Percentiles rank a stretch among this genome's conserved stretches.
Evolutionary conservation across 2,329 filamentous ascomycete genomes (phyloP).

Genomic region (Apiospora malaysiana): DNA sequence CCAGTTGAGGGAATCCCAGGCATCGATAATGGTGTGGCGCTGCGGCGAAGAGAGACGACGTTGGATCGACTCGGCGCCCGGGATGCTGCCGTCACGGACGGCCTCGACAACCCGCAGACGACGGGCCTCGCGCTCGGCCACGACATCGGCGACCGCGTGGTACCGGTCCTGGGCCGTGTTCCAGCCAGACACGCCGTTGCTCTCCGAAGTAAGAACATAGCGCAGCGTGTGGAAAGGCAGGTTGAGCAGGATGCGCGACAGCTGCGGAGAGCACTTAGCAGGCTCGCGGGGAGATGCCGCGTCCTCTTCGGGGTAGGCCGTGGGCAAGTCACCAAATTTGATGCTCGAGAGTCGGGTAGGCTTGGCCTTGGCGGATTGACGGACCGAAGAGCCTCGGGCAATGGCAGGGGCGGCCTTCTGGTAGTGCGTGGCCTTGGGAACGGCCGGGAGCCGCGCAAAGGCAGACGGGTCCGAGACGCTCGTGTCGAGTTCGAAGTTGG

Average conservation of each 20-base stretch:
- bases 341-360: slow-evolving; percentile 66
- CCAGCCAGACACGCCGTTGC: slow-evolving; percentile 59
- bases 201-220: slow-evolving; percentile 66
- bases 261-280: slow-evolving; percentile 49
- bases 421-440: slow-evolving; percentile 42
- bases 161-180: slow-evolving; percentile 53
- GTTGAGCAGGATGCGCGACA: slow-evolving; percentile 73
- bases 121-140: slow-evolving; percentile 63
- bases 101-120: slow-evolving; percentile 54
- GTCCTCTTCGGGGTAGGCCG: slow-evolving; percentile 40
- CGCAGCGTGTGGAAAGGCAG: slow-evolving; percentile 72
- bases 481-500: slow-evolving; percentile 64
- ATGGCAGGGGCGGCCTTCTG: slow-evolving; percentile 41
- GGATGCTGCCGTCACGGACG: slow-evolving; percentile 43
- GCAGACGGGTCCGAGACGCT: slow-evolving; percentile 42
- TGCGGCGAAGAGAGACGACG: slow-evolving; percentile 43
- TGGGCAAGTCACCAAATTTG: slow-evolving; percentile 71
- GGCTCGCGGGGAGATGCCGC: slow-evolving; percentile 34
- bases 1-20: slow-evolving; percentile 57
- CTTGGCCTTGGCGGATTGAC: slow-evolving; percentile 35
- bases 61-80: slow-evolving; percentile 43
- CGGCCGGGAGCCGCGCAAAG: slow-evolving; percentile 52
- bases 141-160: slow-evolving; percentile 54
- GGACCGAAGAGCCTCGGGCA: slow-evolving; percentile 47
- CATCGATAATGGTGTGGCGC: slow-evolving; percentile 46